Evolutionary conservation across 495 filamentous ascomycete species (phyloP).

Genomic region (Penicillium coffeae): DNA sequence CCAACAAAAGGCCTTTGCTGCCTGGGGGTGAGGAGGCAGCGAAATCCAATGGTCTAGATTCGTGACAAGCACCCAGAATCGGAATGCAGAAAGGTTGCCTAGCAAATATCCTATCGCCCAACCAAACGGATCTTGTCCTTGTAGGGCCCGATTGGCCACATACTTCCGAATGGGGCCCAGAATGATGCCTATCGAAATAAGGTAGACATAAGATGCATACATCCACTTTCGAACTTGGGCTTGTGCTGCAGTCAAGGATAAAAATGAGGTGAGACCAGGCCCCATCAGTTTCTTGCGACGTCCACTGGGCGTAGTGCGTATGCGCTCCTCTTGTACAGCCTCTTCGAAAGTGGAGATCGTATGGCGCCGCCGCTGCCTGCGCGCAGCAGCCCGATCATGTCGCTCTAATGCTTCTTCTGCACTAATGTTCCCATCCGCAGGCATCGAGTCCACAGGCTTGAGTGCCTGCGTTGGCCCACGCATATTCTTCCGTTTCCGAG

Average conservation of each 20-base stretch:
- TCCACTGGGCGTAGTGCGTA: conserved; percentile 57
- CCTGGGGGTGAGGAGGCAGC: conserved; percentile 54
- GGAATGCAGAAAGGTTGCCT: conserved; percentile 67
- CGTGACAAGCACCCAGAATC: conserved; percentile 59
- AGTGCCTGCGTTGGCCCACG: conserved; percentile 14
- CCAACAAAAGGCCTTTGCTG: conserved; percentile 31
- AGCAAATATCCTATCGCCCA: conserved; percentile 91
- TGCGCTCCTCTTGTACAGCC: conserved; percentile 26
- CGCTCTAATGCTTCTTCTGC: conserved; percentile 22
- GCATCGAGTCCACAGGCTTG: conserved; percentile 10
- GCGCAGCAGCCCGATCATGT: conserved; percentile 6
- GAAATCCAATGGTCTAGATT: conserved; percentile 73
- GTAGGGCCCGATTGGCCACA: conserved; percentile 60
- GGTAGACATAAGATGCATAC: conserved; percentile 77
- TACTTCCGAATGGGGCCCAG: conserved; percentile 68
- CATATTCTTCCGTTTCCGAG: conserved; percentile 29
- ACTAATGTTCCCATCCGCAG: conserved; percentile 20
- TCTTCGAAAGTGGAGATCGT: conserved; percentile 46
- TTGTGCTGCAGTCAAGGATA: conserved; percentile 75
- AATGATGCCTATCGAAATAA: conserved; percentile 57
- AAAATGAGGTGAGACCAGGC: conserved; percentile 63
- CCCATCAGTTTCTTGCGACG: conserved; percentile 66
- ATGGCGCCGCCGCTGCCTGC: conserved; percentile 50
- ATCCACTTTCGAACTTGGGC: conserved; percentile 73
- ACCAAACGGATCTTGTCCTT: conserved; percentile 74